A percentile compares a stretch with the other conserved stretches of the same genome.
Conservation (phyloP, 495 filamentous ascomycete species). For the Hypoxylon fragiforme region DNA sequence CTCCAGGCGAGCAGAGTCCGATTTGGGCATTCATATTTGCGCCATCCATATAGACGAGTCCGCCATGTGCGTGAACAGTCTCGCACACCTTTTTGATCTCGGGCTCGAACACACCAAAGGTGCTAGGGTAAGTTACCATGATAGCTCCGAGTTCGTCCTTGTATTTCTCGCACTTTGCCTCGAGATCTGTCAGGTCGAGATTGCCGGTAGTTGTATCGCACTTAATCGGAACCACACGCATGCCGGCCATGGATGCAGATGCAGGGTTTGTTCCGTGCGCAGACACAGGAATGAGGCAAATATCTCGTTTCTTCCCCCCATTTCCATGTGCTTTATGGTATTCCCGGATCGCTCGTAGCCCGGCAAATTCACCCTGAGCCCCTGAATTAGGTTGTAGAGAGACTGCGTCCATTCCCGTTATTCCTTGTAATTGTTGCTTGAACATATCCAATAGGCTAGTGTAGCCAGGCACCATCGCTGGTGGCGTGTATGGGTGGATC, state of each 20-base stretch:
- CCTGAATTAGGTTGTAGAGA: slow-evolving; percentile 97
- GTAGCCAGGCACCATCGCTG: slow-evolving; percentile 69
- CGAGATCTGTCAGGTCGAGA: slow-evolving; percentile 83
- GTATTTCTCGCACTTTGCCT: slow-evolving; percentile 86
- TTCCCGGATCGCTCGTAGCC: slow-evolving; percentile 88
- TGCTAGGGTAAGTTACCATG: slow-evolving; percentile 99
- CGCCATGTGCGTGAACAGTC: slow-evolving; percentile 84
- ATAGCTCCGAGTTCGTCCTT: slow-evolving; percentile 85
- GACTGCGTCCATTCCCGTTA: slow-evolving; percentile 89
- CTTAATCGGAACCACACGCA: slow-evolving; percentile 93
- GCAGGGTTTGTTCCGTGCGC: slow-evolving; percentile 98
- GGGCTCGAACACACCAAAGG: slow-evolving; percentile 95
- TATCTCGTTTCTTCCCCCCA: slow-evolving; percentile 68
- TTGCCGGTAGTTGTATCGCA: slow-evolving; percentile 89
- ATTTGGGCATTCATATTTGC: slow-evolving; percentile 99
- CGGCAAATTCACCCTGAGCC: slow-evolving; percentile 95
- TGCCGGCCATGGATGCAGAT: slow-evolving; percentile 95
- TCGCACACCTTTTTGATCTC: slow-evolving; percentile 83
- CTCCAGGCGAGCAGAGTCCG: slow-evolving; percentile 92
- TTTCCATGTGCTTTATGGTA: slow-evolving; percentile 69
- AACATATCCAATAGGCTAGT: slow-evolving; percentile 68
- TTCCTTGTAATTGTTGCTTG: slow-evolving; percentile 74
- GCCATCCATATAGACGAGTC: slow-evolving; percentile 98
- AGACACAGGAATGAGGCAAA: slow-evolving; percentile 95
- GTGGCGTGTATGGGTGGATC: slow-evolving; percentile 81